Percentiles rank a stretch among this genome's conserved stretches.
Conservation (phyloP, 2,329 filamentous ascomycete species). For the Fusarium sp. region DNA sequence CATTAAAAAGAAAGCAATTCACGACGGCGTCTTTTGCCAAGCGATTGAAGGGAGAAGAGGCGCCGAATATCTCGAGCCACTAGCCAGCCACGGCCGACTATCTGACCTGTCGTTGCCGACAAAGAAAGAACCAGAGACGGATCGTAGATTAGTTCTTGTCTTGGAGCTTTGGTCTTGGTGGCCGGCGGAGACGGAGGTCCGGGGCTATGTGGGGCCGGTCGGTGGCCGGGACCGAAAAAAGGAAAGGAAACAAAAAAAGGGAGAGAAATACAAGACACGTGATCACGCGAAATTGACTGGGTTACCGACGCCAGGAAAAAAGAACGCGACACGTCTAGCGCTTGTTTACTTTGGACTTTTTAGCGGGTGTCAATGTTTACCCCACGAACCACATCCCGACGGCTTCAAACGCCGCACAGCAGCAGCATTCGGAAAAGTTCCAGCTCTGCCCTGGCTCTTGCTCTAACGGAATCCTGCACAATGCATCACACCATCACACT, state of each 20-base stretch:
- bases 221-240: conserved; percentile 8
- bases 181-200: conserved; percentile 18
- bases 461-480: conserved; percentile 45
- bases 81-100: conserved; percentile 15
- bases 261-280: conserved; percentile 26
- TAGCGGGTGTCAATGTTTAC: conserved; percentile 37
- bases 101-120: conserved; percentile 26
- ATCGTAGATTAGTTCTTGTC: conserved; percentile 35
- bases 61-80: conserved; percentile 19
- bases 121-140: conserved; percentile 34
- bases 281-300: conserved; percentile 31
- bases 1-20: conserved; percentile 13
- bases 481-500: conserved; percentile 42
- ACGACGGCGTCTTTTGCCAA: conserved; percentile 14
- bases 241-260: conserved; percentile 1
- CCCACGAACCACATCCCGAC: conserved; percentile 21
- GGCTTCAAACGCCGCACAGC: conserved; percentile 16
- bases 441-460: conserved; percentile 32
- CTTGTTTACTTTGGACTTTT: conserved; percentile 43
- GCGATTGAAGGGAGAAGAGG: conserved; percentile 18
- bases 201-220: conserved; percentile 31
- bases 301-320: not conserved
- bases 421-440: conserved; percentile 6
- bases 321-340: conserved; percentile 38
- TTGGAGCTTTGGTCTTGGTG: conserved; percentile 10